Conservation (phyloP, 2,329 filamentous ascomycete species). For the Westerdykella ornata region DNA sequence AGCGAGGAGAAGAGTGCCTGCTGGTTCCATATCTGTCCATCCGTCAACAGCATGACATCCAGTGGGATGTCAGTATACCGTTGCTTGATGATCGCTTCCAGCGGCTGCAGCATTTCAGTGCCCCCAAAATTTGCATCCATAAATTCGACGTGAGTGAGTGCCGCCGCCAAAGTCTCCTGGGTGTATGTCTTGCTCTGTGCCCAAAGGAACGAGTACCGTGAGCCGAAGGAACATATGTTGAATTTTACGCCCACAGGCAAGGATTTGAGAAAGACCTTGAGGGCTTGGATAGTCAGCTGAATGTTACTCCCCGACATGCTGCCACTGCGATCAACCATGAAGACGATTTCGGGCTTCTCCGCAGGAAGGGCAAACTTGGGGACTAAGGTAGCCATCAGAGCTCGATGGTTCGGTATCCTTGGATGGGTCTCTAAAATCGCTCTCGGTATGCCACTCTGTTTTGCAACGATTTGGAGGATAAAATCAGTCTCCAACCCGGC, state of each 20-base stretch:
- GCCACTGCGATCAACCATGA: conserved; percentile 65
- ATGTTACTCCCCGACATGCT: conserved; percentile 55
- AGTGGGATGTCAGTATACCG: conserved; percentile 43
- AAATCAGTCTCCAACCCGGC: conserved; percentile 59
- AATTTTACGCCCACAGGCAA: conserved; percentile 59
- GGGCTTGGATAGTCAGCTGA: conserved; percentile 47
- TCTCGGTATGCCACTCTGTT: conserved; percentile 53
- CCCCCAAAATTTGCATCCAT: conserved; percentile 48
- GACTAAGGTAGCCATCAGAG: conserved; percentile 64
- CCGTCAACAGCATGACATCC: conserved; percentile 52
- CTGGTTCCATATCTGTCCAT: conserved; percentile 51
- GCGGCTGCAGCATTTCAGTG: conserved; percentile 47
- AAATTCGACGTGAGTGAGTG: conserved; percentile 38
- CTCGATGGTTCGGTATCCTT: conserved; percentile 53
- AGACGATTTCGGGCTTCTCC: conserved; percentile 58
- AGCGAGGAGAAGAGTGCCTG: conserved; percentile 45
- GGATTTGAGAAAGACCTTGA: conserved; percentile 60
- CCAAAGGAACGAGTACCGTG: conserved; percentile 43
- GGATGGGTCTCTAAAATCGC: conserved; percentile 63
- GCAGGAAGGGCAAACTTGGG: conserved; percentile 60
- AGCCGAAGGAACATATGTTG: conserved; percentile 65
- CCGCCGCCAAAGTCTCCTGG: conserved; percentile 41
- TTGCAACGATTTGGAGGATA: conserved; percentile 57
- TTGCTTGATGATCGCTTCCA: conserved; percentile 44
- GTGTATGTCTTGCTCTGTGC: conserved; percentile 43